phyloP scores from a whole-genome alignment of 768 basidiomycete species.

The Russula foetens region DNA sequence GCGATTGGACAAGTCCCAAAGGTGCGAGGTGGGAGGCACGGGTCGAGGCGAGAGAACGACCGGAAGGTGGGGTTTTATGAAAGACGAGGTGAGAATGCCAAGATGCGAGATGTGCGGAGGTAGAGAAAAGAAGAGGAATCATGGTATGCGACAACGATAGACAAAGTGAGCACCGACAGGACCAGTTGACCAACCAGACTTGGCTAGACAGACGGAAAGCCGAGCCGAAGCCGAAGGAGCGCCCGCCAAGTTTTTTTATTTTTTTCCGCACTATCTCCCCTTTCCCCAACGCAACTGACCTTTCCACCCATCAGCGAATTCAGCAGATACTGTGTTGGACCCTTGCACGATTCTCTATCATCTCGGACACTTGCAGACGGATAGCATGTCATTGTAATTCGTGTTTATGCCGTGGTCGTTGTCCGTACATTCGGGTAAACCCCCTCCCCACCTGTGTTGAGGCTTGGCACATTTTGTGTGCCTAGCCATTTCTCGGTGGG shows the following conservation, averaged over 20 bases:
- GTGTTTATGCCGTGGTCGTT: conserved; percentile 15
- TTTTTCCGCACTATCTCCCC: not conserved
- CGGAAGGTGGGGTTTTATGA: not conserved
- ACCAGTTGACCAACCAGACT: too few species aligned
- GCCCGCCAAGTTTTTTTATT: not conserved
- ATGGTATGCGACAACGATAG: too few species aligned
- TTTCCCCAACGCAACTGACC: too few species aligned
- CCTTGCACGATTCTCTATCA: not conserved
- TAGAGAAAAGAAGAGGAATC: too few species aligned
- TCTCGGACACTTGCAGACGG: conserved; percentile 19
- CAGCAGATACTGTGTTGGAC: not conserved
- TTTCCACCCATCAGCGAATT: too few species aligned
- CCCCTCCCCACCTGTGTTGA: conserved; percentile 15
- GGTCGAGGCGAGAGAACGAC: too few species aligned
- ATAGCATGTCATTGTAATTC: conserved; percentile 7
- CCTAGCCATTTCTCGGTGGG: conserved; percentile 14
- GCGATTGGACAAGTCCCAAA: too few species aligned
- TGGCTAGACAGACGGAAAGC: too few species aligned
- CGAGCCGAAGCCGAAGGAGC: not conserved
- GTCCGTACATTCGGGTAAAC: conserved; percentile 8
- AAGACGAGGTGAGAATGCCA: not conserved
- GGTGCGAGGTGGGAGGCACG: not conserved
- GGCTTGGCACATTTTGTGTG: conserved; percentile 5
- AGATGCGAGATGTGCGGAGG: too few species aligned
- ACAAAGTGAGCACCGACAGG: too few species aligned